Evolutionary conservation across 768 basidiomycete species (phyloP), one percentile per base, ranked within the genome.

Genomic region (Phylloporus sp.): DNA sequence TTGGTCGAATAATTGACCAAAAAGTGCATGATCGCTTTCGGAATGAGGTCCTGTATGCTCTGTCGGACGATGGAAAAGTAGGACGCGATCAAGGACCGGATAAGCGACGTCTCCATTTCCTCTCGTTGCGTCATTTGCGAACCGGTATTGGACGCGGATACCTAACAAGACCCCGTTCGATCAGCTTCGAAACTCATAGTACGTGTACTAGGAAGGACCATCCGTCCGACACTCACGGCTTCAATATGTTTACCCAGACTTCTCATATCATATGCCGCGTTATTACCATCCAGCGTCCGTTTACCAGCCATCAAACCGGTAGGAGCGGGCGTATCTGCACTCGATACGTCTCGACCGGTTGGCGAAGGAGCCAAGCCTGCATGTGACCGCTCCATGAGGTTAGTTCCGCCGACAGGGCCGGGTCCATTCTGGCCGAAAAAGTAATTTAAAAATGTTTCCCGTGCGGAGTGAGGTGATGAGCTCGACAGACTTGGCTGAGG

Each of bases 11-110:
- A 79, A 69, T 96, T 98, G 62, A 99, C 95, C 52, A 98, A 78
- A 57, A 93, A 81, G 71, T 97, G 95, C 95, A 98, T 97, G 71
- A 96, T 86, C 18, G 94, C 92, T 69, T 99, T 99, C 27, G 96
- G 96, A 17, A 99, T 80, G 46, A 97, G 77, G 66, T 99, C 96
- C 56, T 97, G 91, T 53, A 99, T 96, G 62, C 86, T 90, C 67
- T 98, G 94, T 34, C 96, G 85, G 20, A 94, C 88, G 62, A 99
- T 98, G 49, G 80, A 74, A 71, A 99, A 99, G 73, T 99, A 99
- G 11, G 91, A 93, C 22, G 84, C 80, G 62, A 99, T 98, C 55
- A 98, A 79, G 6, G 90, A 89, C 42, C 95, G 86, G 62, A 99
- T 98, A 51, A 99, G 78, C 27, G 79, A 81, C 36, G 91, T 95